These are phyloP conservation scores for Poterioochromonas sp. DNA, from an alignment of 352 stramenopile genomes.

Conservation along the genomic window DNA sequence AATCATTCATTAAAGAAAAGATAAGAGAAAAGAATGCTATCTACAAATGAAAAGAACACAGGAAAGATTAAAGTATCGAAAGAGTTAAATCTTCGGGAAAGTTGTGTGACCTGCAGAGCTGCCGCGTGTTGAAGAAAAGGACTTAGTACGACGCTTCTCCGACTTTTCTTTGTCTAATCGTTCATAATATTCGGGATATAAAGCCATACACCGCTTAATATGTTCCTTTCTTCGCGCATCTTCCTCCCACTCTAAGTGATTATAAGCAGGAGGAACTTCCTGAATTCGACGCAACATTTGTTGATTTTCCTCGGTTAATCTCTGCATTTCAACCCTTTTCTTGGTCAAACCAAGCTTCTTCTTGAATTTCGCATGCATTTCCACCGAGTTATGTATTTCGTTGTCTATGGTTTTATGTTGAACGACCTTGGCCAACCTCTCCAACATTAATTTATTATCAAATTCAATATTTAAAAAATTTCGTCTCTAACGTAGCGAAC, in stretches of 20 bases:
- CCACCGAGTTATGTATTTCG: conserved; percentile 17
- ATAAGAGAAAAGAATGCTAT: too few species aligned
- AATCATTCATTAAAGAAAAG: too few species aligned
- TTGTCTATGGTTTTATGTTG: conserved; percentile 29
- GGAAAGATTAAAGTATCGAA: too few species aligned
- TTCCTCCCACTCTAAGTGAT: conserved; percentile 76
- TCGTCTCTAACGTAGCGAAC: background rate
- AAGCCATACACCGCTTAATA: conserved; percentile 14
- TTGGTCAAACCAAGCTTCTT: background rate
- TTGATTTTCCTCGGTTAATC: conserved; percentile 27
- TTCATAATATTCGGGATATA: conserved; percentile 29
- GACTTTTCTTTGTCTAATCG: conserved; percentile 4
- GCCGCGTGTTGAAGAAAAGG: too few species aligned
- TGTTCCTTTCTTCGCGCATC: conserved; percentile 52
- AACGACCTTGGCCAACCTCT: conserved; percentile 22
- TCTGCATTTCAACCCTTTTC: conserved; percentile 21
- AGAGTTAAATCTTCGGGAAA: too few species aligned
- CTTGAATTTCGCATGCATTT: conserved; percentile 10
- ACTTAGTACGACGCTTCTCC: too few species aligned
- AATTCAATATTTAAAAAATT: conserved; percentile 18
- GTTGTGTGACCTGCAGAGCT: too few species aligned
- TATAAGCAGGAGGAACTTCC: conserved; percentile 72
- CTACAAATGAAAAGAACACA: too few species aligned
- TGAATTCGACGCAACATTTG: conserved; percentile 54
- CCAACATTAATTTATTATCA: conserved; percentile 31